A percentile compares a stretch with the other conserved stretches of the same genome.
Conservation (phyloP, 2,329 filamentous ascomycete genomes). For the Verticillium klebahnii region DNA sequence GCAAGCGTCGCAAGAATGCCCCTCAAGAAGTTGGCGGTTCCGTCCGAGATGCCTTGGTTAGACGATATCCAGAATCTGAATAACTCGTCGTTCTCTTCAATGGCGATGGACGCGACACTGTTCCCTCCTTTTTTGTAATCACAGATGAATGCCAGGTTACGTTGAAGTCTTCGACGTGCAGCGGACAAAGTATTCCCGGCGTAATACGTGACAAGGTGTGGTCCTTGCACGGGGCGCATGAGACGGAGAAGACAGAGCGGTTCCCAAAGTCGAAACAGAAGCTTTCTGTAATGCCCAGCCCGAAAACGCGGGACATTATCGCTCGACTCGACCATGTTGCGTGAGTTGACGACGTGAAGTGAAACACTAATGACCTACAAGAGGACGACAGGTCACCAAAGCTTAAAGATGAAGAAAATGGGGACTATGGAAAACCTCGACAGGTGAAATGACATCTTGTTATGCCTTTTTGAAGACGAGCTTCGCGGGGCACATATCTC, state of each 20-base stretch:
- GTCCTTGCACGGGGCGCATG: background rate
- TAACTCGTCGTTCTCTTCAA: slow-evolving; percentile 26
- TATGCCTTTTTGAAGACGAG: too few relatives aligned
- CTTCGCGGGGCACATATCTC: too few relatives aligned
- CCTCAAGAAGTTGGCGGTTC: background rate
- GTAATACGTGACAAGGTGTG: background rate
- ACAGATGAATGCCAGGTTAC: slow-evolving; percentile 37
- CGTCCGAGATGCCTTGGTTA: slow-evolving; percentile 22
- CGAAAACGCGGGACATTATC: too few relatives aligned
- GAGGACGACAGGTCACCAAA: too few relatives aligned
- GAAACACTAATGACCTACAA: too few relatives aligned
- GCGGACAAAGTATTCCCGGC: background rate
- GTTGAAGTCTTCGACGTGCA: slow-evolving; percentile 23
- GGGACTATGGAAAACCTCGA: too few relatives aligned
- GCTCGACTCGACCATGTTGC: too few relatives aligned
- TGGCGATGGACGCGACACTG: slow-evolving; percentile 36
- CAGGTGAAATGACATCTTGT: too few relatives aligned
- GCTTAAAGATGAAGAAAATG: too few relatives aligned
- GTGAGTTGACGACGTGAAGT: too few relatives aligned
- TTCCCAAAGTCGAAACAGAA: background rate
- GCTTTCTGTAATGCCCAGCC: too few relatives aligned
- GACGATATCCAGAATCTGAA: slow-evolving; percentile 38
- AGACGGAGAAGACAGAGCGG: background rate
- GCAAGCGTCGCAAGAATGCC: background rate
- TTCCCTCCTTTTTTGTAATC: slow-evolving; percentile 40